phyloP scores from a whole-genome alignment of 768 basidiomycete genomes.

The Mycena filopes region DNA sequence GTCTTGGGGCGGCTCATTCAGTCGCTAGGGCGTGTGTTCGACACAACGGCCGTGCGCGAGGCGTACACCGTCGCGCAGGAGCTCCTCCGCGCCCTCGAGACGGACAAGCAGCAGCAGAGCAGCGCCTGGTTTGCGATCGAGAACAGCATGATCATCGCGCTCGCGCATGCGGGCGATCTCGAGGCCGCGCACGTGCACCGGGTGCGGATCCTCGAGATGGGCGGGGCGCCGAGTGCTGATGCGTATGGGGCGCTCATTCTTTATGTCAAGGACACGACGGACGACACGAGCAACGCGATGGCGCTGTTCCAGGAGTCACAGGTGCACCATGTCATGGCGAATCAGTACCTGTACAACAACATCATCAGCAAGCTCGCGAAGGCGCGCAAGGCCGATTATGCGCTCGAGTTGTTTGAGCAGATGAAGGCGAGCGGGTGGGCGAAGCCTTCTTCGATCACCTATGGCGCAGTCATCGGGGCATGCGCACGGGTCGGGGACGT shows the following conservation, averaged over 20 bases:
- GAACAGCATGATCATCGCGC: constrained; percentile 89
- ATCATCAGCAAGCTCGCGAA: constrained; percentile 96
- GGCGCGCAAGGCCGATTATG: constrained; percentile 92
- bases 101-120: constrained; percentile 57
- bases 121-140: constrained; percentile 84
- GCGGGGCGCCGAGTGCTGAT: constrained; percentile 84
- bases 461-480: constrained; percentile 93
- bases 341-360: constrained; percentile 94
- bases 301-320: constrained; percentile 85
- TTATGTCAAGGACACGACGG: constrained; percentile 92
- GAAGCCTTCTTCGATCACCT: constrained; percentile 86
- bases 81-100: constrained; percentile 59
- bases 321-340: constrained; percentile 74
- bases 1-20: constrained; percentile 74
- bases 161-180: constrained; percentile 83
- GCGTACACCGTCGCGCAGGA: constrained; percentile 77
- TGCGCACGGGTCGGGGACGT: constrained; percentile 94
- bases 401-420: constrained; percentile 85
- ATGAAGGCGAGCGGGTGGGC: constrained; percentile 76
- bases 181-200: constrained; percentile 87
- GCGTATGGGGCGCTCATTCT: constrained; percentile 93
- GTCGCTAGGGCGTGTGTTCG: constrained; percentile 69
- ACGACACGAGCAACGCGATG: constrained; percentile 90
- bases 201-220: constrained; percentile 77
- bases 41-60: constrained; percentile 68